These are phyloP conservation scores for Marasmius tenuissimus DNA, from an alignment of 1,284 basidiomycete species.

Conservation along the genomic window DNA sequence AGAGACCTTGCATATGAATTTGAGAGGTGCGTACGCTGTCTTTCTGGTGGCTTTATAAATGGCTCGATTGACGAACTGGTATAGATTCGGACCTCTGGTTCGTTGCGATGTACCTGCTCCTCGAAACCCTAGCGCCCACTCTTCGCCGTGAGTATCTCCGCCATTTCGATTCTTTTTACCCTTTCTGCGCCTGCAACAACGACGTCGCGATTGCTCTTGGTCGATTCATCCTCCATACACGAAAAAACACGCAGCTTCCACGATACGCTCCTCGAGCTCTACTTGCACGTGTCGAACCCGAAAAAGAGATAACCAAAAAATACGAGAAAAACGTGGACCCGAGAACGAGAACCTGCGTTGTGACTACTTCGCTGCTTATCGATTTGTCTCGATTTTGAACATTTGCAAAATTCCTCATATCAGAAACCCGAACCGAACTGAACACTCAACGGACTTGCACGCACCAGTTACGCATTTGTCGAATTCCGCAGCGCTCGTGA, in stretches of 20 bases:
- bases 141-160: constrained; percentile 71
- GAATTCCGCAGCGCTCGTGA: constrained; percentile 84
- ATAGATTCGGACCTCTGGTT: constrained; percentile 72
- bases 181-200: constrained; percentile 20
- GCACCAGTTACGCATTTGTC: constrained; percentile 87
- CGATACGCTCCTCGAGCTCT: neutral
- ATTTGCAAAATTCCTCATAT: constrained; percentile 22
- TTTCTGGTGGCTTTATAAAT: neutral
- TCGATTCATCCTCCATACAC: constrained; percentile 19
- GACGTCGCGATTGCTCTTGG: constrained; percentile 11
- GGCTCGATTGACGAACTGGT: neutral
- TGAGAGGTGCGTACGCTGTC: constrained; percentile 59
- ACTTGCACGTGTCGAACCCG: neutral
- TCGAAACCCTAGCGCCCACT: constrained; percentile 66
- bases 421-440: constrained; percentile 22
- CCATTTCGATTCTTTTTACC: constrained; percentile 17
- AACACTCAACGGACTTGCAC: constrained; percentile 42
- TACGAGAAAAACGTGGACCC: neutral
- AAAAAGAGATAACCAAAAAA: neutral
- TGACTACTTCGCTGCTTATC: constrained; percentile 12
- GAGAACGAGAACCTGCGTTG: neutral
- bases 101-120: constrained; percentile 90
- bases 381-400: constrained; percentile 30
- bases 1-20: constrained; percentile 86
- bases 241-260: constrained; percentile 19